Evolutionary conservation across 441 rosid species (phyloP), one percentile per base, ranked within the genome.

Genomic region (Oxalis stricta): DNA sequence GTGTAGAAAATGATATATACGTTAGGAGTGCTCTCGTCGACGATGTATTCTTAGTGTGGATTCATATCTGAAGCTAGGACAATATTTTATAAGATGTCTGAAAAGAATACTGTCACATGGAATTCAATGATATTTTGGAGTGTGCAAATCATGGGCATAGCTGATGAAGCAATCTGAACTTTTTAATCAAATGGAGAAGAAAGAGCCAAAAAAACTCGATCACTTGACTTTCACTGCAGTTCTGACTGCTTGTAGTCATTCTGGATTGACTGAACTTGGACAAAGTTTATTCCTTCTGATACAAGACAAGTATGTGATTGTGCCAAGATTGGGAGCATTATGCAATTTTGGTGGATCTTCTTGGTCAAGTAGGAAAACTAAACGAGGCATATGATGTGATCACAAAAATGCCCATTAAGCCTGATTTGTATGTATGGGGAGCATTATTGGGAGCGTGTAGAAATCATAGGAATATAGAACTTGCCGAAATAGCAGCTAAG

Each of bases 391-490:
- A 69, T 42, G 52, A 64, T 54, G 32, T 69, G 38, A 78, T 82
- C 24, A 60, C 58, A 63, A 38, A 52, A 12, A 78, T 85, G 84
- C 78, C 79, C 18, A 30, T 65, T 46, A 50, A 78, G 53, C 92
- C 98, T 3, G 94, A 85, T 61, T 10, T 76, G 40, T 83, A 76
- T 55, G 88, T 71, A 1, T 82, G 96, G 98, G 94, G 96, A 55
- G 87, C 93, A 38, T 59, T 89, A 32, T 58, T 82, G 28, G 94
- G 94, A 40, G 96, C 89, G 10, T 85, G 94, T 55, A 74, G 86
- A 69, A 72, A 42, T 21, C 79, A 85, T 41, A 79, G 82, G 32
- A 61, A 80, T 46, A 50, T 78, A 17, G 67, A 77, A 12, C 76
- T 85, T 19, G 96, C 79, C 7, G 62, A 56, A 48, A 29, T 76